These are phyloP conservation scores for Stephanocyclus meneghinianus DNA, from an alignment of 352 stramenopile species.

Conservation along the genomic window DNA sequence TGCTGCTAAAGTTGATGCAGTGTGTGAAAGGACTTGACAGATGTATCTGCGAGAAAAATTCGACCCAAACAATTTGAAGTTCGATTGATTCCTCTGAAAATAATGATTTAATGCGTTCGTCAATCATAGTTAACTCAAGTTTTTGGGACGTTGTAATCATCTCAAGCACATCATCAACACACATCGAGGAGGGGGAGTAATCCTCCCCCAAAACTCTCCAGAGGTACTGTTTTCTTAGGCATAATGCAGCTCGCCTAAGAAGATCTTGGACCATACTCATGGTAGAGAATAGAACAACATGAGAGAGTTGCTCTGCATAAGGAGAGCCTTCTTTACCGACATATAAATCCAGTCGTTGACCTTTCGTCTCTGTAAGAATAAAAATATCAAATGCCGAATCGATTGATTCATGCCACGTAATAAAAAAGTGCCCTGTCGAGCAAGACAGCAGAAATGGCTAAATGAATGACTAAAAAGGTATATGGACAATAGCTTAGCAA, in stretches of 20 bases:
- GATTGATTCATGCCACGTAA: constrained; percentile 56
- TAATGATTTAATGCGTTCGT: constrained; percentile 30
- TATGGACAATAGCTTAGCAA: not conserved
- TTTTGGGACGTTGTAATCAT: constrained; percentile 39
- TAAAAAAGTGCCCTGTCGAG: constrained; percentile 44
- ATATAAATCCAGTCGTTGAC: constrained; percentile 44
- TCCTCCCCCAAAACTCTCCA: constrained; percentile 47
- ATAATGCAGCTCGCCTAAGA: constrained; percentile 29
- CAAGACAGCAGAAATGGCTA: not conserved
- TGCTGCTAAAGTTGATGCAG: constrained; percentile 35
- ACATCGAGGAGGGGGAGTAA: constrained; percentile 16
- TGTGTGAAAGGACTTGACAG: constrained; percentile 46
- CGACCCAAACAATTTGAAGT: constrained; percentile 44
- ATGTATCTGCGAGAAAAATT: constrained; percentile 44
- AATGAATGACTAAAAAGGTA: not conserved
- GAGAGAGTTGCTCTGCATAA: constrained; percentile 45
- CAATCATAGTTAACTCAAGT: constrained; percentile 41
- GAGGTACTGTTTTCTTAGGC: constrained; percentile 44
- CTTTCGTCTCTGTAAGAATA: constrained; percentile 49
- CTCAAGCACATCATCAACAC: constrained; percentile 36
- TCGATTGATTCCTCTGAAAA: constrained; percentile 41
- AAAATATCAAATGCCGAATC: constrained; percentile 57
- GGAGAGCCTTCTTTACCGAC: constrained; percentile 49
- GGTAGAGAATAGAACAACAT: constrained; percentile 46
- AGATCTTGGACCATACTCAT: constrained; percentile 47